Percentiles rank a stretch among this genome's conserved stretches.
phyloP scores from a whole-genome alignment of 2,329 filamentous ascomycete genomes.

The Stachybotrys elegans region DNA sequence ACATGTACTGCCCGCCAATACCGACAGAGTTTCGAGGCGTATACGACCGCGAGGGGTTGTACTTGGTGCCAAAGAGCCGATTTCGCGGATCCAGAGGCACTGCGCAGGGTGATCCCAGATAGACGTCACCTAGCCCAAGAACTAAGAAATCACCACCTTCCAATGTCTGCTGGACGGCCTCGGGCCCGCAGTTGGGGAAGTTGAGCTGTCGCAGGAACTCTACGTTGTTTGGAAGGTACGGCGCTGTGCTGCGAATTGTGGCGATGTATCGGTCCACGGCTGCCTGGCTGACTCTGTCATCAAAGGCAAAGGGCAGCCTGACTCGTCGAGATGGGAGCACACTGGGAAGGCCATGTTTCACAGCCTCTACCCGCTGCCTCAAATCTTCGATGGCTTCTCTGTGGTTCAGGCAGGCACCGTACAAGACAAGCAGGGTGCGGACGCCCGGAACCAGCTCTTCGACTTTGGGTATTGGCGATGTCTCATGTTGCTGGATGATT shows the following conservation, averaged over 20 bases:
- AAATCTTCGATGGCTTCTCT: slow-evolving; percentile 14
- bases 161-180: slow-evolving; percentile 19
- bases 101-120: slow-evolving; percentile 30
- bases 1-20: slow-evolving; percentile 31
- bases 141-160: slow-evolving; percentile 29
- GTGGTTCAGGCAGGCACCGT: slow-evolving; percentile 14
- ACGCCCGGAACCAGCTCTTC: slow-evolving; percentile 28
- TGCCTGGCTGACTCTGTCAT: slow-evolving; percentile 34
- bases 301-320: slow-evolving; percentile 31
- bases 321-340: slow-evolving; percentile 24
- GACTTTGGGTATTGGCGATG: slow-evolving; percentile 19
- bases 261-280: slow-evolving; percentile 57
- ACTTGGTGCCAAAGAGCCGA: slow-evolving; percentile 30
- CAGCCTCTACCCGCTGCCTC: slow-evolving; percentile 15
- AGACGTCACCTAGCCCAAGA: slow-evolving; percentile 33
- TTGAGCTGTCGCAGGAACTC: slow-evolving; percentile 41
- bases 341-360: slow-evolving; percentile 15
- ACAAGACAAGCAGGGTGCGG: slow-evolving; percentile 26
- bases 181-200: slow-evolving; percentile 25
- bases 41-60: slow-evolving; percentile 31
- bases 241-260: slow-evolving; percentile 55
- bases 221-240: slow-evolving; percentile 59
- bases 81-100: slow-evolving; percentile 29
- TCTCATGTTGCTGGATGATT: slow-evolving; percentile 24
- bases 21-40: slow-evolving; percentile 30